These are phyloP conservation scores for Aspergillus transmontanensis DNA, from an alignment of 2,329 filamentous ascomycete species.

Conservation along the genomic window DNA sequence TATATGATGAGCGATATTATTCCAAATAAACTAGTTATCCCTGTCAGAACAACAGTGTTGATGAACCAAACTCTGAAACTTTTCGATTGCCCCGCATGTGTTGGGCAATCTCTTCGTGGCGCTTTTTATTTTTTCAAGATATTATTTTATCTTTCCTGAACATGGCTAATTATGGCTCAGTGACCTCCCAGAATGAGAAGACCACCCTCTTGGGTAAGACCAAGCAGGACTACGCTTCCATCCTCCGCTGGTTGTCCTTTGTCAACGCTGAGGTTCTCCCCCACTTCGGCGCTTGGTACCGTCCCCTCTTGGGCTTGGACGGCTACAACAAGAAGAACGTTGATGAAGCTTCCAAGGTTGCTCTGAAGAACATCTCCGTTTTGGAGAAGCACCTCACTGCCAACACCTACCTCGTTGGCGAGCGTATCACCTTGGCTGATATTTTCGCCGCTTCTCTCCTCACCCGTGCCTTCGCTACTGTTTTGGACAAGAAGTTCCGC, in stretches of 20 bases:
- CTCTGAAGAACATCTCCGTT: constrained; percentile 68
- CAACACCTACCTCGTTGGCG: constrained; percentile 97
- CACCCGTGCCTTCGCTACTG: constrained; percentile 85
- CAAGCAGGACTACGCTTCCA: constrained; percentile 99
- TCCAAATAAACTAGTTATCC: constrained; percentile 76
- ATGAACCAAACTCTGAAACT: constrained; percentile 75
- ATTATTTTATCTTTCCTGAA: constrained; percentile 10
- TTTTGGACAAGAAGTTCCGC: constrained; percentile 92
- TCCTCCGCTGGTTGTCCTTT: constrained; percentile 97
- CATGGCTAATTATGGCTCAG: constrained; percentile 43
- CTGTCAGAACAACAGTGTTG: constrained; percentile 96
- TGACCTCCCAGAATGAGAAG: constrained; percentile 99
- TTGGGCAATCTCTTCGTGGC: constrained; percentile 53
- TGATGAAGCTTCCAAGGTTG: constrained; percentile 73
- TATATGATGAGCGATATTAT: constrained; percentile 74
- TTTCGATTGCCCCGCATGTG: constrained; percentile 51
- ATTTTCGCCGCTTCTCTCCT: constrained; percentile 79
- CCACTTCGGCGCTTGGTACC: constrained; percentile 77
- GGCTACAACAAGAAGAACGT: constrained; percentile 98
- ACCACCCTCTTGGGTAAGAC: constrained; percentile 98
- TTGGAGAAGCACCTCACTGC: constrained; percentile 85
- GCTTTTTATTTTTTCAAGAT: constrained; percentile 9
- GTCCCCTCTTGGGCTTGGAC: constrained; percentile 76
- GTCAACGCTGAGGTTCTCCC: constrained; percentile 85
- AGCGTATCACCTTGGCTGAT: constrained; percentile 96